Base-by-base conservation (phyloP, 1,139 yeast species). In the Debaryomyces nepalensis region DNA sequence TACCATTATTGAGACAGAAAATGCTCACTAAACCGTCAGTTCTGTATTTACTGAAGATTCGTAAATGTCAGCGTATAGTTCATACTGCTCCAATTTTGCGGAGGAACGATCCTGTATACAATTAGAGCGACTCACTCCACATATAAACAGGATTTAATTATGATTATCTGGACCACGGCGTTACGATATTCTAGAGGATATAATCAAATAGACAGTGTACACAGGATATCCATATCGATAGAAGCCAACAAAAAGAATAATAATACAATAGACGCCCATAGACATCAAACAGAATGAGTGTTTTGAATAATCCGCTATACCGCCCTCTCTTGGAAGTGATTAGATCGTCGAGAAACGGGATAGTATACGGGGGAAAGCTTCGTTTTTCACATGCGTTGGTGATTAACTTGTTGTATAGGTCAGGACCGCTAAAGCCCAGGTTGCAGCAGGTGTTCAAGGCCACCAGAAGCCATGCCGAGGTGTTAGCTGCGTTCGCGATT, bases 361-460 rank as follows among this genome's bases (percentile, higher is more conserved):
- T 79, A 5, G 82, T 84, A 10, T 87, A 86, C 53, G 95, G 95
- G 2, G 87, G 87, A 11, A 75, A 84, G 51, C 68, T 86, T 33
- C 68, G 95, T 44, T 85, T 87, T 58, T 77, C 86, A 39, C 95
- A 87, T 63, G 84, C 91, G 1, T 60, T 83, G 41, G 89, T 83
- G 34, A 80, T 85, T 64, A 82, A 77, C 47, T 64, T 78, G 40
- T 70, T 76, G 36, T 84, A 77, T 61, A 70, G 81, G 40, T 63
- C 75, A 39, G 75, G 75, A 1, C 79, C 81, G 1, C 40, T 76
- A 30, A 57, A 61, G 36, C 78, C 80, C 15, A 60, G 87, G 40
- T 49, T 81, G 37, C 52, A 59, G 26, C 78, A 76, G 38, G 75
- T 85, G 20, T 50, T 80, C 31, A 70, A 64, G 45, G 84, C 87